Evolutionary conservation across 768 basidiomycete genomes (phyloP).

Genomic region (Leucocoprinus birnbaumii): DNA sequence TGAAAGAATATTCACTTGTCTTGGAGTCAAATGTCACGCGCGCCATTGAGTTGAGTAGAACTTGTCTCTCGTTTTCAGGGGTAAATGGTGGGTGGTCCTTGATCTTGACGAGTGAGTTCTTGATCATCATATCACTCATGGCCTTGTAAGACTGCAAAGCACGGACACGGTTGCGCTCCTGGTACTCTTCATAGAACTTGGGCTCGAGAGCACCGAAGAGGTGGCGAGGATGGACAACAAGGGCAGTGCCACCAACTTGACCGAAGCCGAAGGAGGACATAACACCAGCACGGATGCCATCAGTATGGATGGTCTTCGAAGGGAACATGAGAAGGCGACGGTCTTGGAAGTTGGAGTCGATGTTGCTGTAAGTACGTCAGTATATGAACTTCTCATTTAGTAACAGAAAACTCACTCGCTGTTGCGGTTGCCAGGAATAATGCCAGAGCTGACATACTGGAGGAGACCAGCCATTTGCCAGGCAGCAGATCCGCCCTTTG

Average conservation of each 20-base stretch:
- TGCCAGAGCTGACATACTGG: slow-evolving; percentile 80
- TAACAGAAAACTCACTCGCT: slow-evolving; percentile 69
- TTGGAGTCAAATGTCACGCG: slow-evolving; percentile 80
- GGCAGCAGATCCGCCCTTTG: slow-evolving; percentile 98
- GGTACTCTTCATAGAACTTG: slow-evolving; percentile 76
- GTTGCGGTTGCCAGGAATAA: slow-evolving; percentile 94
- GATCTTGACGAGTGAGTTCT: slow-evolving; percentile 89
- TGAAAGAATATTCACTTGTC: slow-evolving; percentile 85
- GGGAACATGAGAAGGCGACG: slow-evolving; percentile 95
- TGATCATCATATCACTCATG: slow-evolving; percentile 96
- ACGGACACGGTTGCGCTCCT: slow-evolving; percentile 60
- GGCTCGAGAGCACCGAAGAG: slow-evolving; percentile 83
- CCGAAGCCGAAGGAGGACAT: slow-evolving; percentile 99
- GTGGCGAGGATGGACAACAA: slow-evolving; percentile 89
- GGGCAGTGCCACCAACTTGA: slow-evolving; percentile 92
- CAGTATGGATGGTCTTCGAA: slow-evolving; percentile 92
- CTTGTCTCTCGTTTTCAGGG: slow-evolving; percentile 79
- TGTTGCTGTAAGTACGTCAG: slow-evolving; percentile 55
- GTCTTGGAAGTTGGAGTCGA: slow-evolving; percentile 89
- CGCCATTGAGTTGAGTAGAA: slow-evolving; percentile 90
- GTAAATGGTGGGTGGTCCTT: slow-evolving; percentile 91
- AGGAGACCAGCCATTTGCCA: slow-evolving; percentile 95
- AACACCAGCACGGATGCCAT: slow-evolving; percentile 83
- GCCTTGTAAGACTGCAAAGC: slow-evolving; percentile 77
- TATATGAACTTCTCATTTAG: not conserved